Evolutionary conservation across 768 basidiomycete genomes (phyloP), one percentile per base, ranked within the genome.

Genomic region (Rickenella mellea): DNA sequence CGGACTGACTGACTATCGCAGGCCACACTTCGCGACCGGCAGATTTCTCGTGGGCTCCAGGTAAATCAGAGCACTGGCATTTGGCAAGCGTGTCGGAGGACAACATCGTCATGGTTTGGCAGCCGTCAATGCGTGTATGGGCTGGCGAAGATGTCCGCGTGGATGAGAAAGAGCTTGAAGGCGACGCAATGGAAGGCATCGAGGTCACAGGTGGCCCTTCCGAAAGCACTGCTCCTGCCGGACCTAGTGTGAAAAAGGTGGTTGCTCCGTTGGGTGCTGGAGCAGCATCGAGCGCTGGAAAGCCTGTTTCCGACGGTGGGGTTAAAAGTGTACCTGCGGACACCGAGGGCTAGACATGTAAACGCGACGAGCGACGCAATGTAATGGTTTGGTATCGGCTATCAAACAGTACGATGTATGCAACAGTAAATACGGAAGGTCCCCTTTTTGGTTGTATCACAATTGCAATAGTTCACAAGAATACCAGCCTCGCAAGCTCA

Each of bases 61-160:
- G 78, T 11, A 67, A 73, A 50, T 67, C 67, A 15, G 89, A 93
- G 55, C 79, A 80, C 48, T 94, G 90, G 90, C 90, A 84, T 6
- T 71, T 83, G 1, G 71, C 81, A 5, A 91, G 78, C 48, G 77
- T 85, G n/a, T 94, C 93, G 0, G 94, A 98, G 58, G 94, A 99
- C 59, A 99, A 99, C 50, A 79, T 97, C 19, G 74, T 90, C 31
- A 93, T 94, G 88, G 78, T 94, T 5, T 99, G 96, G 96, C 88
- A 92, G 57, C 93, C 94, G 12, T 90, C 86, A 14, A 85, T 89
- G 74, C 84, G 89, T 17, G 80, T 97, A 25, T 93, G 89, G 80
- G 87, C 89, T 2, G 88, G 87, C 2, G 93, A 91, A 40, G 84
- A 83, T 50, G 78, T 91, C 44, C 83, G 78, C 53, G 71, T 94